Evolutionary conservation across 2,329 filamentous ascomycete genomes (phyloP).

Genomic region (Rutstroemia sp.): DNA sequence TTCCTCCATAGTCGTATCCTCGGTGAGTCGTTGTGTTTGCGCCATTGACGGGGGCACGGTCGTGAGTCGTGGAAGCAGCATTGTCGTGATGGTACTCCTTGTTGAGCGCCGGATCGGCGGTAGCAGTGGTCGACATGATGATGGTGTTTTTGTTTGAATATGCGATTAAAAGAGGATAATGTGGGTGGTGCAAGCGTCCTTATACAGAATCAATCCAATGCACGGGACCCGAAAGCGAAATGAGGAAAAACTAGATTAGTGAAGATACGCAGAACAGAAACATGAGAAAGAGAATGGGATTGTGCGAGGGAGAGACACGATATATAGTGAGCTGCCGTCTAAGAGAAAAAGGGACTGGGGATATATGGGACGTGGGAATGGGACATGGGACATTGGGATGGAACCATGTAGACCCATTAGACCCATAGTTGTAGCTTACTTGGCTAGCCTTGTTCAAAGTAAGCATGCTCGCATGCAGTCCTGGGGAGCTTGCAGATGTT

Average conservation of each 20-base stretch:
- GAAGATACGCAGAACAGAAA: constrained; percentile 15
- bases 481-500: too few relatives aligned
- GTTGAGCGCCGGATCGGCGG: constrained; percentile 12
- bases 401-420: too few relatives aligned
- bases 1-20: constrained; percentile 28
- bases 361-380: too few relatives aligned
- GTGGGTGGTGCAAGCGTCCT: background rate
- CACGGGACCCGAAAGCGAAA: too few relatives aligned
- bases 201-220: background rate
- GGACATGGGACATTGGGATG: too few relatives aligned
- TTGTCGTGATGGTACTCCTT: constrained; percentile 18
- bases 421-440: too few relatives aligned
- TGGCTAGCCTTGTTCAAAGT: too few relatives aligned
- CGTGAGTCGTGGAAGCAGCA: constrained; percentile 8
- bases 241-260: background rate
- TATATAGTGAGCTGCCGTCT: too few relatives aligned
- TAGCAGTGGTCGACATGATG: constrained; percentile 23
- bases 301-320: too few relatives aligned
- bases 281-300: too few relatives aligned
- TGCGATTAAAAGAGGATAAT: background rate
- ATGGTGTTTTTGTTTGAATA: background rate
- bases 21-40: background rate
- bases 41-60: constrained; percentile 13
- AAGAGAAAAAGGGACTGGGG: too few relatives aligned
- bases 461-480: too few relatives aligned